phyloP scores from a whole-genome alignment of 176 grass and related monocot genomes.

The bread wheat (Triticum aestivum) region IWGSC_CS_RefSeq_v2.1 NC_057797.1:659996758-659997257 shows the following conservation, averaged over 20 bases:
- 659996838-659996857: background rate
- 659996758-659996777: background rate
- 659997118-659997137: background rate
- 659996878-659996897: background rate
- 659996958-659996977: too few relatives aligned
- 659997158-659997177: background rate
- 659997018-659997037: background rate
- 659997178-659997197: background rate
- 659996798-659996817: background rate
- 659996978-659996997: too few relatives aligned
- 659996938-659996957: too few relatives aligned
- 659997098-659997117: background rate
- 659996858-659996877: background rate
- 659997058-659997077: background rate
- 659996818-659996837: background rate
- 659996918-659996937: background rate
- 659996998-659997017: too few relatives aligned
- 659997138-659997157: background rate
- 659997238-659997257: background rate
- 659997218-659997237: background rate
- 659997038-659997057: background rate
- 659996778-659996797: background rate
- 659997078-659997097: too few relatives aligned
- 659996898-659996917: background rate
- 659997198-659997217: background rate